Conservation (phyloP, 2,329 filamentous ascomycete species). For the Orbilia ellipsospora region DNA sequence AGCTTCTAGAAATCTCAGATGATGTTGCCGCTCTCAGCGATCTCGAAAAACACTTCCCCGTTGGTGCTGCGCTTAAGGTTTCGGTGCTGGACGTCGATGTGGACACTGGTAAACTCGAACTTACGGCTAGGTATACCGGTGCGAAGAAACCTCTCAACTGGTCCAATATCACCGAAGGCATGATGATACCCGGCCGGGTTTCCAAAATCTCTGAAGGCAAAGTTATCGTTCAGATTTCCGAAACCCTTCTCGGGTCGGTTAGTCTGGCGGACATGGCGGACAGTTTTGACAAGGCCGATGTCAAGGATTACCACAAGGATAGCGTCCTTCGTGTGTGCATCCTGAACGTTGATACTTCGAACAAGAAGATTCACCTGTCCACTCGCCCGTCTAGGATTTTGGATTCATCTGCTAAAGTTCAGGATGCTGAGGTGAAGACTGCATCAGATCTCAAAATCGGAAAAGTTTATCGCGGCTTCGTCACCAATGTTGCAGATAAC, state of each 20-base stretch:
- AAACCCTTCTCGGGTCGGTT: slow-evolving; percentile 80
- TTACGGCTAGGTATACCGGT: slow-evolving; percentile 77
- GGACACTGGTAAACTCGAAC: slow-evolving; percentile 79
- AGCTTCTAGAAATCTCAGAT: slow-evolving; percentile 84
- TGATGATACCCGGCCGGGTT: slow-evolving; percentile 83
- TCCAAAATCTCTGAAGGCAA: slow-evolving; percentile 87
- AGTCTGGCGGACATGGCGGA: slow-evolving; percentile 86
- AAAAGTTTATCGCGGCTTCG: slow-evolving; percentile 86
- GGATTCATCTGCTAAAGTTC: slow-evolving; percentile 82
- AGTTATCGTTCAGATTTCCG: slow-evolving; percentile 85
- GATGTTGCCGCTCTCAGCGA: slow-evolving; percentile 83
- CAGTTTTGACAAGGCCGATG: slow-evolving; percentile 83
- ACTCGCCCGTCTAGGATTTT: slow-evolving; percentile 87
- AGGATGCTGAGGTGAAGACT: slow-evolving; percentile 80
- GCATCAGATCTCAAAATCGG: slow-evolving; percentile 78
- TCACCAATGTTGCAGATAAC: slow-evolving; percentile 88
- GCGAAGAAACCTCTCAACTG: slow-evolving; percentile 72
- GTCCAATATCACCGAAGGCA: slow-evolving; percentile 78
- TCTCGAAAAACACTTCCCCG: slow-evolving; percentile 80
- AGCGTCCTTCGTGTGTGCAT: slow-evolving; percentile 90
- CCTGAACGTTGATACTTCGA: slow-evolving; percentile 79
- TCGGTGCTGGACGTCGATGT: slow-evolving; percentile 79
- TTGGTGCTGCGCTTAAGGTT: slow-evolving; percentile 87
- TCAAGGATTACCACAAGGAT: slow-evolving; percentile 80
- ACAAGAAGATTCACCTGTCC: slow-evolving; percentile 86